Evolutionary conservation across 1,284 basidiomycete genomes (phyloP).

Genomic region (Phylloboletellus chloephorus): DNA sequence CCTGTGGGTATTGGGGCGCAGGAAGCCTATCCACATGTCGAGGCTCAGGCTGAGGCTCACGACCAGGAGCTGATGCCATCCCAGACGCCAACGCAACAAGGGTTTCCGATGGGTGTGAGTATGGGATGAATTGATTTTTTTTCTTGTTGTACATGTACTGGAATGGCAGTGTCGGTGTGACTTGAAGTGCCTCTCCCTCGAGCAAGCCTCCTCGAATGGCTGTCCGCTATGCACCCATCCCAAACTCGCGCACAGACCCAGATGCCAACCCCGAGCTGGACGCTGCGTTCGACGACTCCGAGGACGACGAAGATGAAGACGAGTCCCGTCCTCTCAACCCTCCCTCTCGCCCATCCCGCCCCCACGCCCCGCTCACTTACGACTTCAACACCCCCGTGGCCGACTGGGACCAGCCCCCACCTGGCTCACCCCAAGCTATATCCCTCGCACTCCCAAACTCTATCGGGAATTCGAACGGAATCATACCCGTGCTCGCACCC

Average conservation of each 20-base stretch:
- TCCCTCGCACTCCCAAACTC: constrained; percentile 60
- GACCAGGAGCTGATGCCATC: constrained; percentile 12
- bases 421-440: constrained; percentile 72
- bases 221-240: constrained; percentile 64
- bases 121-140: constrained; percentile 7
- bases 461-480: constrained; percentile 79
- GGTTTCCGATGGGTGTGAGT: constrained; percentile 19
- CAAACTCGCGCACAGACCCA: constrained; percentile 50
- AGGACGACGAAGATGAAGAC: constrained; percentile 54
- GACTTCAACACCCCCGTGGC: constrained; percentile 78
- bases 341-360: constrained; percentile 29
- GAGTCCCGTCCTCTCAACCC: constrained; percentile 53
- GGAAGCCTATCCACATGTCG: constrained; percentile 15
- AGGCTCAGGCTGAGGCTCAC: constrained; percentile 10
- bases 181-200: too few relatives aligned
- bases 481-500: constrained; percentile 51
- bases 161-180: constrained; percentile 14
- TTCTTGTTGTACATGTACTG: background rate
- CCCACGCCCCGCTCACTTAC: constrained; percentile 48
- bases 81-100: constrained; percentile 20
- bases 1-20: constrained; percentile 23
- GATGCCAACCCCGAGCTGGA: constrained; percentile 62
- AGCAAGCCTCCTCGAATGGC: constrained; percentile 41
- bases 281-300: constrained; percentile 70
- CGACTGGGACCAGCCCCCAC: constrained; percentile 75